These are phyloP conservation scores for Nicotiana otophora DNA, from an alignment of 257 asterid species.

Conservation along the genomic window DNA sequence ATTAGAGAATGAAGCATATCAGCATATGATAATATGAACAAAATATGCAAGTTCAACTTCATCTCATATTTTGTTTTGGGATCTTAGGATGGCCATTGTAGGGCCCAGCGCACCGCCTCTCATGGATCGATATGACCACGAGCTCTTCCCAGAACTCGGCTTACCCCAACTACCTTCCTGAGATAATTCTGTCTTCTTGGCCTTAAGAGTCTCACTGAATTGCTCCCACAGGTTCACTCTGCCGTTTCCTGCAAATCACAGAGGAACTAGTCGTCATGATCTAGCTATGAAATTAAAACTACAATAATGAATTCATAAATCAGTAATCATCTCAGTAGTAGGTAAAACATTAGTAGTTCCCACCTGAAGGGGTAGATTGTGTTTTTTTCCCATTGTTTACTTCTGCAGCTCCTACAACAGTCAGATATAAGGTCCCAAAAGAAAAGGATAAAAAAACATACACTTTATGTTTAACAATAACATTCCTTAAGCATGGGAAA, in stretches of 20 bases:
- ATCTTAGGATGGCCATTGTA: slow-evolving; percentile 65
- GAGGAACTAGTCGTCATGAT: neutral
- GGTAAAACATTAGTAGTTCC: neutral
- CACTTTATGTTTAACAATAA: neutral
- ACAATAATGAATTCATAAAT: neutral
- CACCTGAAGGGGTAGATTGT: slow-evolving; percentile 6
- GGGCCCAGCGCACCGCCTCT: slow-evolving; percentile 71
- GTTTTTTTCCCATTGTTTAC: neutral
- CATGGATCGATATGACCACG: slow-evolving; percentile 55
- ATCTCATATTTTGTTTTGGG: slow-evolving; percentile 37
- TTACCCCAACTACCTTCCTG: slow-evolving; percentile 36
- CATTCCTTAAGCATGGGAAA: neutral
- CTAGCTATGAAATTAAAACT: neutral
- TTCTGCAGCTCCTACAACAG: slow-evolving; percentile 7
- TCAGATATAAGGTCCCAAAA: neutral
- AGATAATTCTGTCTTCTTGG: slow-evolving; percentile 56
- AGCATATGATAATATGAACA: neutral
- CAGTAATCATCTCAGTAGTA: neutral
- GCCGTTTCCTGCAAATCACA: slow-evolving; percentile 33
- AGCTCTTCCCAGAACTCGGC: slow-evolving; percentile 30
- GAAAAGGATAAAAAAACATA: neutral
- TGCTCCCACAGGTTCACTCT: slow-evolving; percentile 61
- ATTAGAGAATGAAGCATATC: neutral
- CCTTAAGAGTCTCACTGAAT: slow-evolving; percentile 46
- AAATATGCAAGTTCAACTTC: neutral